Conservation (phyloP, 1,284 basidiomycete species). For the Rhizopogon hawkerae region DNA sequence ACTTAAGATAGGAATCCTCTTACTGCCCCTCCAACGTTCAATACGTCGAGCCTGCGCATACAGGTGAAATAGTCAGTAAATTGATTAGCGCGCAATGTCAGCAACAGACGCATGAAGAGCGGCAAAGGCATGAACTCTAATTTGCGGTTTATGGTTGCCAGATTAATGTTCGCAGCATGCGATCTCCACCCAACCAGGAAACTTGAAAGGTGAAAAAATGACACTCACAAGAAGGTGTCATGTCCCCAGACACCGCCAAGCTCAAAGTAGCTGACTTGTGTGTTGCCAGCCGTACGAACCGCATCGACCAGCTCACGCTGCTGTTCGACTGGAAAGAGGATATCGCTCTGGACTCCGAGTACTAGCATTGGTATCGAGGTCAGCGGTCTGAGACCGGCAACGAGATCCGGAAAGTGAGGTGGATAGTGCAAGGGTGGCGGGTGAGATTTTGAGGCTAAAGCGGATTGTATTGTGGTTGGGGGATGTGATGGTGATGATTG, state of each 20-base stretch:
- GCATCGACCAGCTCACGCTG: slow-evolving; percentile 95
- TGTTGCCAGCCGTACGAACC: slow-evolving; percentile 81
- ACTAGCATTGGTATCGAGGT: slow-evolving; percentile 76
- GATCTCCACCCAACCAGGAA: neutral
- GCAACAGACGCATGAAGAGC: no score
- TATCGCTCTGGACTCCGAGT: slow-evolving; percentile 94
- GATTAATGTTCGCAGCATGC: no score
- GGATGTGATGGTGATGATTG: slow-evolving; percentile 19
- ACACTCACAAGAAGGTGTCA: slow-evolving; percentile 83
- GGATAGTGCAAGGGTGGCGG: slow-evolving; percentile 61
- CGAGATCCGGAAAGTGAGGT: slow-evolving; percentile 74
- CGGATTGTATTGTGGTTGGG: slow-evolving; percentile 27
- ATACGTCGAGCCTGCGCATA: slow-evolving; percentile 52
- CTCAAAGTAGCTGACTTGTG: slow-evolving; percentile 91
- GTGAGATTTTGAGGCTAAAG: slow-evolving; percentile 59
- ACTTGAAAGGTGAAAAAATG: neutral
- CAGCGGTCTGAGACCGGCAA: slow-evolving; percentile 75
- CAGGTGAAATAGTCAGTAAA: neutral
- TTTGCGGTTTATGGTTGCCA: neutral
- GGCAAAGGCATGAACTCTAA: neutral
- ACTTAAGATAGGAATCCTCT: slow-evolving; percentile 56
- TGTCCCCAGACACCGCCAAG: slow-evolving; percentile 97
- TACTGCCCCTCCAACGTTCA: slow-evolving; percentile 73
- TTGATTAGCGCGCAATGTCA: neutral
- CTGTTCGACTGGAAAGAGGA: slow-evolving; percentile 95